Conservation (phyloP, 371 early-diverging fungal genomes). For the Mortierella sp. region DNA sequence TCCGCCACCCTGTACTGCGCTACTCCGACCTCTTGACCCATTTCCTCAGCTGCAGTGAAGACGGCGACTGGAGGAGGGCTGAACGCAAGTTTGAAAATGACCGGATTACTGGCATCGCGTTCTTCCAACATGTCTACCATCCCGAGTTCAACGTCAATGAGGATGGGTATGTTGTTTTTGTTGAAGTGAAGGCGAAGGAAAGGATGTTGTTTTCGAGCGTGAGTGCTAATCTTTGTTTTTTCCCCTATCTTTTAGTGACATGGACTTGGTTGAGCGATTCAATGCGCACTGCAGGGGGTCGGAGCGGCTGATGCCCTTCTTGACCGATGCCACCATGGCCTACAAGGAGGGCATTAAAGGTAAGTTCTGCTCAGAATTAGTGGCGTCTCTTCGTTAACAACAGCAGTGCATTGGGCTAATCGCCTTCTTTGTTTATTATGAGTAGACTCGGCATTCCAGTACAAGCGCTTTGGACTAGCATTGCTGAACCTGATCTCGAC, state of each 20-base stretch:
- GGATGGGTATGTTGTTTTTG: conserved; percentile 45
- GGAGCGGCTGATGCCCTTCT: conserved; percentile 57
- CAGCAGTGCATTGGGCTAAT: background rate
- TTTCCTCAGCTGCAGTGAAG: conserved; percentile 60
- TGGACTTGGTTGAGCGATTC: conserved; percentile 59
- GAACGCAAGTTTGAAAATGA: conserved; percentile 59
- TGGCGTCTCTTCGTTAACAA: background rate
- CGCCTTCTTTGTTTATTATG: background rate
- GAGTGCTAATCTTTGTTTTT: background rate
- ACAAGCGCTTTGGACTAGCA: conserved; percentile 54
- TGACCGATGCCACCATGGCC: conserved; percentile 51
- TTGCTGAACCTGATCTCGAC: conserved; percentile 57
- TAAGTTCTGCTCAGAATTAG: background rate
- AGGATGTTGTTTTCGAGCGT: no score
- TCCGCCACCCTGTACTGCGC: conserved; percentile 61
- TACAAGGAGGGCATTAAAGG: conserved; percentile 57
- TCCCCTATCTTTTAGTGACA: conserved; percentile 44
- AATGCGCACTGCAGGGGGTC: conserved; percentile 57
- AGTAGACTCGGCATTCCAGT: conserved; percentile 52
- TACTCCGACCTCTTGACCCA: conserved; percentile 62
- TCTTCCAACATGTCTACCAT: conserved; percentile 63
- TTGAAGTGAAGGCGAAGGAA: background rate
- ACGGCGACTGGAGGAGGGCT: conserved; percentile 60
- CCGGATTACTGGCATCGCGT: conserved; percentile 52
- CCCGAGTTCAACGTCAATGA: conserved; percentile 66